These are phyloP conservation scores for Colletotrichum lini DNA, from an alignment of 2,329 filamentous ascomycete species.

Conservation along the genomic window DNA sequence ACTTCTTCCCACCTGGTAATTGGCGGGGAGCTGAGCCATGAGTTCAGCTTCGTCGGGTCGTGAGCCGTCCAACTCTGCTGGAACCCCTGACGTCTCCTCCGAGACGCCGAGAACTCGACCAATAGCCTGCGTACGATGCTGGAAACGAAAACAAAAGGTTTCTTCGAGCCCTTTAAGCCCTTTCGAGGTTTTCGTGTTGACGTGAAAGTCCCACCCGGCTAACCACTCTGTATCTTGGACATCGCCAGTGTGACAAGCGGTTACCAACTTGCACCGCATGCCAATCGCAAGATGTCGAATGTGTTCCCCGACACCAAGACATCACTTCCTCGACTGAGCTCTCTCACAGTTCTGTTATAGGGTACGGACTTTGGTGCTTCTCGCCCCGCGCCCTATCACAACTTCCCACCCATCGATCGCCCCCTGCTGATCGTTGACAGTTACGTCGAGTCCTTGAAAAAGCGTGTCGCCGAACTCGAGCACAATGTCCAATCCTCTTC, in stretches of 20 bases:
- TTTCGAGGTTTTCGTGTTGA: not conserved
- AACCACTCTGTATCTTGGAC: not conserved
- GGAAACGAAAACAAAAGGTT: slow-evolving; percentile 39
- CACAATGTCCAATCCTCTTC: slow-evolving; percentile 1
- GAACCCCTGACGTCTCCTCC: not conserved
- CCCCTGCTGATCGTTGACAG: slow-evolving; percentile 4
- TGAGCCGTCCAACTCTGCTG: slow-evolving; percentile 7
- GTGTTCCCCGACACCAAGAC: slow-evolving; percentile 28
- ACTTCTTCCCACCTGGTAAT: not conserved
- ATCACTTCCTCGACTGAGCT: slow-evolving; percentile 23
- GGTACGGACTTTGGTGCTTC: not conserved
- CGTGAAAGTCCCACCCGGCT: not conserved
- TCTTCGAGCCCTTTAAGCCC: not conserved
- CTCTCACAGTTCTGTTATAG: slow-evolving; percentile 27
- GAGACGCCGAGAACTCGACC: slow-evolving; percentile 7
- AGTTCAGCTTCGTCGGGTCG: slow-evolving; percentile 3
- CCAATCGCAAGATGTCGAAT: slow-evolving; percentile 9
- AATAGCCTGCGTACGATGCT: slow-evolving; percentile 34
- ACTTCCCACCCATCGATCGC: not conserved
- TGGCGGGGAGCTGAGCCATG: slow-evolving; percentile 2
- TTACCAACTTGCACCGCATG: slow-evolving; percentile 30
- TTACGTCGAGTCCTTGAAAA: slow-evolving; percentile 30
- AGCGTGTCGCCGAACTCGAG: slow-evolving; percentile 28
- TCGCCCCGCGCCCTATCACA: not conserved
- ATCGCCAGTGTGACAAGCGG: slow-evolving; percentile 30